phyloP scores from a whole-genome alignment of 2,329 filamentous ascomycete genomes.

The Paramyrothecium sp. region DNA sequence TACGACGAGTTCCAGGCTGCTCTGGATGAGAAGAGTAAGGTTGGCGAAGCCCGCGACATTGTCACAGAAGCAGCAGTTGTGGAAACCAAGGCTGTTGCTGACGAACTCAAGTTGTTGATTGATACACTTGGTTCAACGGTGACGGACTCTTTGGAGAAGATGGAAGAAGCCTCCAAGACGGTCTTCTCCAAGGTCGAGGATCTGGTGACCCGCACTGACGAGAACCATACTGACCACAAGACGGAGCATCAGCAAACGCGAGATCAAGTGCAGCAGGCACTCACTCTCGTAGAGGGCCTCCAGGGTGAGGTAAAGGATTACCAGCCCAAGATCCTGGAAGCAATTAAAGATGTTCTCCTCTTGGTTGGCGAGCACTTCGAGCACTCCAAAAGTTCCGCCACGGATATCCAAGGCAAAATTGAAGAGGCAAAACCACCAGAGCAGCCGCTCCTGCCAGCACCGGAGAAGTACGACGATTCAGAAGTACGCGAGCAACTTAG shows the following conservation, averaged over 20 bases:
- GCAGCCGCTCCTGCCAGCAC: conserved; percentile 53
- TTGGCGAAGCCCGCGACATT: conserved; percentile 70
- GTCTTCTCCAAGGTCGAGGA: conserved; percentile 83
- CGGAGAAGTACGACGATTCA: conserved; percentile 61
- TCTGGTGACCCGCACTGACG: conserved; percentile 72
- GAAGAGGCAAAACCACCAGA: conserved; percentile 61
- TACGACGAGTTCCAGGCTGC: conserved; percentile 81
- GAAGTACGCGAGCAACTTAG: conserved; percentile 50
- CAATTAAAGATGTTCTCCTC: conserved; percentile 80
- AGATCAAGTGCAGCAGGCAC: conserved; percentile 74
- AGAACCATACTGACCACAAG: conserved; percentile 70
- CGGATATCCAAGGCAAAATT: conserved; percentile 56
- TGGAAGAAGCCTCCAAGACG: conserved; percentile 82
- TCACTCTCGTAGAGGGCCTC: conserved; percentile 70
- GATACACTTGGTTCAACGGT: conserved; percentile 81
- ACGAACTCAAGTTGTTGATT: conserved; percentile 83
- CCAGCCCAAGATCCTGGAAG: conserved; percentile 84
- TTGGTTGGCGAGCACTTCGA: conserved; percentile 86
- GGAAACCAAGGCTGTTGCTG: conserved; percentile 74
- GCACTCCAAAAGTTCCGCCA: conserved; percentile 69
- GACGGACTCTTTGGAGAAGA: conserved; percentile 80
- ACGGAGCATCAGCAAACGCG: conserved; percentile 80
- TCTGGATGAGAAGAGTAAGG: conserved; percentile 71
- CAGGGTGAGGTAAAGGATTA: conserved; percentile 78
- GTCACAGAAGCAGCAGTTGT: conserved; percentile 73